A percentile compares a stretch with the other conserved stretches of the same genome.
Conservation (phyloP, 306 rosid genomes). For the Cucumis hystrix region DNA sequence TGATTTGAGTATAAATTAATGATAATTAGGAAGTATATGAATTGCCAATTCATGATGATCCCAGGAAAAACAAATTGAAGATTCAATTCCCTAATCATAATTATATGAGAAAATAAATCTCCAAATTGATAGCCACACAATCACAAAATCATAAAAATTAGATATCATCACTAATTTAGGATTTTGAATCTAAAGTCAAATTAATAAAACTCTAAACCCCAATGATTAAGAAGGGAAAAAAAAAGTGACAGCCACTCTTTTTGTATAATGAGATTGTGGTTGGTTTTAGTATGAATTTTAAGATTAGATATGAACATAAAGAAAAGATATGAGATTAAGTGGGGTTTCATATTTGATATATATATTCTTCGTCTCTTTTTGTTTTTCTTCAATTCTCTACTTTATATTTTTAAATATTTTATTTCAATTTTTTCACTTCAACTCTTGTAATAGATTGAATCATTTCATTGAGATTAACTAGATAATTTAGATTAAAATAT, state of each 20-base stretch:
- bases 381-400: neutral
- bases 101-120: neutral
- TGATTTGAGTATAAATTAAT: neutral
- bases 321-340: neutral
- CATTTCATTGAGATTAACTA: too few species aligned
- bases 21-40: neutral
- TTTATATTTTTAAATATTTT: too few species aligned
- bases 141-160: neutral
- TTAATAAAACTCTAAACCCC: neutral
- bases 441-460: too few species aligned
- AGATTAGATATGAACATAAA: neutral
- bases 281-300: neutral
- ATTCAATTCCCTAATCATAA: neutral
- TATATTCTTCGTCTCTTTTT: too few species aligned
- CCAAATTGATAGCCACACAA: neutral
- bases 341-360: neutral
- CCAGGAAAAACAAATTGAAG: neutral
- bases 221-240: neutral
- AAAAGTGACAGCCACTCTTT: neutral
- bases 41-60: neutral
- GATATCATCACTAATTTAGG: neutral
- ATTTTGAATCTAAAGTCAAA: constrained; percentile 1
- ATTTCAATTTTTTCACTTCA: too few species aligned
- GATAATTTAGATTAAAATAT: too few species aligned
- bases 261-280: neutral